These are phyloP conservation scores for Thraustochytrium sp. DNA, from an alignment of 352 stramenopile genomes.

Conservation along the genomic window DNA sequence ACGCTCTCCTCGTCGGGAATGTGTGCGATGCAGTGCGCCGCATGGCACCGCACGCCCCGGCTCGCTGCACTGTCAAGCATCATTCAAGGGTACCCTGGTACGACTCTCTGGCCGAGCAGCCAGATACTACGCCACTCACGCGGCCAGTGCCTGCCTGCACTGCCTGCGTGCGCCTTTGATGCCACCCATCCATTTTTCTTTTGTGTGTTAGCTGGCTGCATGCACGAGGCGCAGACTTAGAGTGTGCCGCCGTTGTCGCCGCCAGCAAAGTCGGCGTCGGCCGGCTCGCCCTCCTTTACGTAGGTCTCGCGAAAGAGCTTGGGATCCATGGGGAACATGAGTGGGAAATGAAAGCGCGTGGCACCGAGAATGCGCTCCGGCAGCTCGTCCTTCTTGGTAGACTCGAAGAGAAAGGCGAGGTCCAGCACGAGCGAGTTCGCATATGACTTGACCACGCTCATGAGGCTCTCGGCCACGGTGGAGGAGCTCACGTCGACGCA, in stretches of 20 bases:
- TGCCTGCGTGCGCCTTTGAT: too few species aligned
- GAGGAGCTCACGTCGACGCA: constrained; percentile 73
- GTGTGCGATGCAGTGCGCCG: too few species aligned
- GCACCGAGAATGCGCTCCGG: constrained; percentile 51
- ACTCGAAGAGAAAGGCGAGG: constrained; percentile 76
- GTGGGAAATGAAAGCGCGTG: constrained; percentile 51
- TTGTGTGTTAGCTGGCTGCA: too few species aligned
- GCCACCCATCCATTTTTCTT: too few species aligned
- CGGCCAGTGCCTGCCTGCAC: too few species aligned
- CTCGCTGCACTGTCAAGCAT: too few species aligned
- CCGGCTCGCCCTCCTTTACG: not conserved
- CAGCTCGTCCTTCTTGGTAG: constrained; percentile 73
- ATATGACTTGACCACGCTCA: constrained; percentile 76
- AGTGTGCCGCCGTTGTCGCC: not conserved
- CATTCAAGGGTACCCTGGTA: too few species aligned
- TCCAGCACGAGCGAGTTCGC: constrained; percentile 78
- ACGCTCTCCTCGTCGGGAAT: too few species aligned
- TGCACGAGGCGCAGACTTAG: not conserved
- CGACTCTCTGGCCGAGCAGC: too few species aligned
- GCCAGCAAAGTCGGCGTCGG: not conserved
- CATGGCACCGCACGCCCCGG: too few species aligned
- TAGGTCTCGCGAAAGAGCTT: not conserved
- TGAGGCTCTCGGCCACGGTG: constrained; percentile 61
- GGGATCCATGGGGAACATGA: constrained; percentile 33
- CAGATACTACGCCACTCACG: too few species aligned